Evolutionary conservation across 495 filamentous ascomycete genomes (phyloP).

Genomic region (Lindgomyces ingoldianus): DNA sequence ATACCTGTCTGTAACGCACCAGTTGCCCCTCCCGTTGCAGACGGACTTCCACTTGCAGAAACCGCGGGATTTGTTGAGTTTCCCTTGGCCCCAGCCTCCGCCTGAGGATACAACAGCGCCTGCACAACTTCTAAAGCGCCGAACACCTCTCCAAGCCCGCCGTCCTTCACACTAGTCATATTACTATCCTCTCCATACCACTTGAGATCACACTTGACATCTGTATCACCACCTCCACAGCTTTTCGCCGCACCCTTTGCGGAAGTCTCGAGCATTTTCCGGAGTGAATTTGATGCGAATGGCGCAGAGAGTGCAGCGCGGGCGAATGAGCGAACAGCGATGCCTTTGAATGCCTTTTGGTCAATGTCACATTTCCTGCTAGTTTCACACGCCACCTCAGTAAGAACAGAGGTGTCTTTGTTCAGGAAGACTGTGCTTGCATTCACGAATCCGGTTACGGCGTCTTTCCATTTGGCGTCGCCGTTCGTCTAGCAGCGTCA

Average conservation of each 20-base stretch:
- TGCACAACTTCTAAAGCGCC: conserved; percentile 23
- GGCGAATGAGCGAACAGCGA: conserved; percentile 9
- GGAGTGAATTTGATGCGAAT: neutral
- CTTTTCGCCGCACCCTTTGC: conserved; percentile 1
- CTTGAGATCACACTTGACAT: conserved; percentile 5
- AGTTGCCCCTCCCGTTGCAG: too few species aligned
- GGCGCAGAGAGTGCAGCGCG: conserved; percentile 18
- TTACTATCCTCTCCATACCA: neutral
- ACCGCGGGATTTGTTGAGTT: too few species aligned
- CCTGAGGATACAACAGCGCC: conserved; percentile 16
- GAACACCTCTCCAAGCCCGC: conserved; percentile 10
- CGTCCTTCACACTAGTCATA: neutral
- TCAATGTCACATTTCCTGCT: conserved; percentile 3
- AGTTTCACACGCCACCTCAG: conserved; percentile 16
- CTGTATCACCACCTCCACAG: conserved; percentile 3
- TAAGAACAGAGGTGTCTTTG: conserved; percentile 2
- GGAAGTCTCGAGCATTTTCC: conserved; percentile 5
- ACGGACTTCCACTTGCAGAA: too few species aligned
- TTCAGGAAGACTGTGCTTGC: neutral
- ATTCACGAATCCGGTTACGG: conserved; percentile 1
- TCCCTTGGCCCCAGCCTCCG: too few species aligned
- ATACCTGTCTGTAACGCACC: too few species aligned
- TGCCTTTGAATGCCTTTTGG: conserved; percentile 22
- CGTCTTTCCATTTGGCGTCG: conserved; percentile 25
- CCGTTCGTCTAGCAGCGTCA: conserved; percentile 5